Conservation (phyloP, 306 rosid genomes). For the Prunus mume region DNA sequence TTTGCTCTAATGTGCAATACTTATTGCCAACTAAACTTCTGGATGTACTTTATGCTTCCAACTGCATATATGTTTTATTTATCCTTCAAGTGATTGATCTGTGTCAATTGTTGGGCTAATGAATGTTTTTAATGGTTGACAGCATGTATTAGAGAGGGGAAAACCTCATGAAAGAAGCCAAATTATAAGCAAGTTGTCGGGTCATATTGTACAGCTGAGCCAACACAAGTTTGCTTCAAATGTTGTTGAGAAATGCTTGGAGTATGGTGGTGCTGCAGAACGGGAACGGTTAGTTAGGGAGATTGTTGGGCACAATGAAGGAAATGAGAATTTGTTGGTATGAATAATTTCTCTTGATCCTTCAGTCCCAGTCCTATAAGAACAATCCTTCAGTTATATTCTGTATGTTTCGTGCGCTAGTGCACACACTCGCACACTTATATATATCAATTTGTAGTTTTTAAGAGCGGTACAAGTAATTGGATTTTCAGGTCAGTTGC, state of each 20-base stretch:
- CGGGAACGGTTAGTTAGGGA: slow-evolving; percentile 34
- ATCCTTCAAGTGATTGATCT: neutral
- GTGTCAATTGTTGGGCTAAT: slow-evolving; percentile 16
- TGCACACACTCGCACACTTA: neutral
- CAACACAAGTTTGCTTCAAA: slow-evolving; percentile 60
- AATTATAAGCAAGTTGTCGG: slow-evolving; percentile 62
- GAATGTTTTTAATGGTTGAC: slow-evolving; percentile 21
- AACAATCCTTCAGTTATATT: neutral
- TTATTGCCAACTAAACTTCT: neutral
- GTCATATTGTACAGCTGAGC: slow-evolving; percentile 60
- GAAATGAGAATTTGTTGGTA: slow-evolving; percentile 45
- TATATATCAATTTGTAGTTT: neutral
- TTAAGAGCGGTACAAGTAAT: neutral
- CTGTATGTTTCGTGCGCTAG: neutral
- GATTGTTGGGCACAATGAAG: slow-evolving; percentile 38
- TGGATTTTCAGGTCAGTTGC: neutral
- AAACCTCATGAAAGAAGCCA: slow-evolving; percentile 61
- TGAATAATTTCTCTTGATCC: slow-evolving; percentile 12
- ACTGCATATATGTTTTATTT: neutral
- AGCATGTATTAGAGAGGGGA: slow-evolving; percentile 87
- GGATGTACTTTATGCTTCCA: neutral
- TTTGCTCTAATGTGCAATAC: neutral
- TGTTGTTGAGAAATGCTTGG: slow-evolving; percentile 48
- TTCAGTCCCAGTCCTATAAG: neutral
- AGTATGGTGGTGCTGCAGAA: slow-evolving; percentile 33